These are phyloP conservation scores for Tolypocladium capitatum DNA, from an alignment of 2,329 filamentous ascomycete genomes.

Conservation along the genomic window DNA sequence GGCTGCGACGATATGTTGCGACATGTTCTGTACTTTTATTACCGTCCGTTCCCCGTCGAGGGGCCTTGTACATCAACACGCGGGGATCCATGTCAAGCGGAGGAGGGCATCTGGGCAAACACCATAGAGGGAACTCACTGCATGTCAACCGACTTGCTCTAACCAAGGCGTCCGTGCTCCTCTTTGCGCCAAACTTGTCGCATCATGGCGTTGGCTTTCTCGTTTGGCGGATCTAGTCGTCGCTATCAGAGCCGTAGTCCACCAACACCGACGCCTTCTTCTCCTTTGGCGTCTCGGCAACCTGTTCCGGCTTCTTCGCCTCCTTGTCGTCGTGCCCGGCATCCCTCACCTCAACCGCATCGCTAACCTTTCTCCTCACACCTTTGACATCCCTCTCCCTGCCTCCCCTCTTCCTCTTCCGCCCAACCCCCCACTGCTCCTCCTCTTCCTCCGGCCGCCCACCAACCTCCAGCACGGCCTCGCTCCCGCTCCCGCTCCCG, in stretches of 20 bases:
- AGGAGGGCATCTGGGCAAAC: neutral
- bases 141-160: slow-evolving; percentile 4
- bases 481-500: too few relatives aligned
- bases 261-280: slow-evolving; percentile 29
- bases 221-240: slow-evolving; percentile 14
- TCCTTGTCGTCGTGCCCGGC: neutral
- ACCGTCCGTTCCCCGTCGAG: neutral
- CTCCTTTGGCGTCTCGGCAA: slow-evolving; percentile 2
- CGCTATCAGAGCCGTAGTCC: slow-evolving; percentile 38
- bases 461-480: slow-evolving; percentile 8
- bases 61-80: neutral
- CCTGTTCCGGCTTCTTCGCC: neutral
- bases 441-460: slow-evolving; percentile 11
- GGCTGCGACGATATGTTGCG: neutral
- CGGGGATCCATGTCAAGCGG: neutral
- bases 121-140: slow-evolving; percentile 2
- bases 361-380: slow-evolving; percentile 10
- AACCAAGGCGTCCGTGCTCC: neutral
- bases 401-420: slow-evolving; percentile 23
- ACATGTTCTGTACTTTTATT: neutral
- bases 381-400: slow-evolving; percentile 23
- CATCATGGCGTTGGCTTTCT: neutral
- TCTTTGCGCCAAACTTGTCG: neutral
- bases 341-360: slow-evolving; percentile 1
- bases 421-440: slow-evolving; percentile 20